Base-by-base conservation (phyloP, 345 rosid species). In the Combretum micranthum region DNA sequence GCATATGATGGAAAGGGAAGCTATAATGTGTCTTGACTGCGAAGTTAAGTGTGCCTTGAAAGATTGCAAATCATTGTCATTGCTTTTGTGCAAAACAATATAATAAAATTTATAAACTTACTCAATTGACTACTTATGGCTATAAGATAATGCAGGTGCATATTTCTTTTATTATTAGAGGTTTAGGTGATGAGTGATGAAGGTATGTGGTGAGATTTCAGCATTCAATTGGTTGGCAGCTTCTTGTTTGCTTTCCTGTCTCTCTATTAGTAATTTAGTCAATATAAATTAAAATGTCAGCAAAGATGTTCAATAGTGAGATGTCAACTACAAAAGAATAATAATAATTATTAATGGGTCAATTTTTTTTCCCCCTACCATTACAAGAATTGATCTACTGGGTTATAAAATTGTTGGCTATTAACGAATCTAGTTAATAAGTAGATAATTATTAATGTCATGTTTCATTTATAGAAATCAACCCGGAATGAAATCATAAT, bases 61-160 rank as follows among this genome's bases (percentile, higher is more conserved):
- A 73, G 86, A 59, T 77, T 59, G 20, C 51, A 61, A 43, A 72
- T 84, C 86, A 78, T 68, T 78, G 54, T 79, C 95, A 53, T 57
- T 57, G 17, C 64, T 16, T 45, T 57, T 44, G 50, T 46, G 21
- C 42, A 14, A 44, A n/a, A 15, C 37, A 16, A 45, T 19, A 50
- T 61, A 37, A 45, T 46, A 44, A 45, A 32, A 51, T 44, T 47
- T 55, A 60, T 16, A 18, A 11, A 18, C 4, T 15, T 18, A 47
- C 47, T 58, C 46, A 22, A 21, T 23, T 52, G 19, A 20, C 21
- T 26, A 17, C 20, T 12, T 22, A 46, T 49, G 47, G 45, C n/a
- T 37, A 57, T 4, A 42, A 50, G 20, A 20, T 2, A 58, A 21
- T 17, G 44, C 37, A 37, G 64, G 64, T 45, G 13, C 22, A 15